Conservation (phyloP, 257 asterid species). For the Primulina eburnea region DNA sequence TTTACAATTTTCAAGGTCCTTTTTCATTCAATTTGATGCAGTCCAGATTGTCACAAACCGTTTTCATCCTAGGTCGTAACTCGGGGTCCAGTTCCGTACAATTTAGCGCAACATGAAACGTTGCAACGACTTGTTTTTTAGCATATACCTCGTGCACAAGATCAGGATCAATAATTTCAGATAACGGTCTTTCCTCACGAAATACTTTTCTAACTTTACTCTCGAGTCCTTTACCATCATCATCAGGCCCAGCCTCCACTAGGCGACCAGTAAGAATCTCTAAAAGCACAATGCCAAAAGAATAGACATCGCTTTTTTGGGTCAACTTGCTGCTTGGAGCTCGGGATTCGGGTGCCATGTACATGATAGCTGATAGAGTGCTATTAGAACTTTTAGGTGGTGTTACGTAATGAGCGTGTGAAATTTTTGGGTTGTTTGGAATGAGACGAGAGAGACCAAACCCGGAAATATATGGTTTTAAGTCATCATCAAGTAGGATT, state of each 20-base stretch:
- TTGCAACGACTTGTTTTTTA: conserved; percentile 82
- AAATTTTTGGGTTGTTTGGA: conserved; percentile 40
- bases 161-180: conserved; percentile 72
- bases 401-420: conserved; percentile 37
- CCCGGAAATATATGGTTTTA: conserved; percentile 75
- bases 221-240: conserved; percentile 63
- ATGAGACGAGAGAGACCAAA: conserved; percentile 73
- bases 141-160: conserved; percentile 81
- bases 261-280: conserved; percentile 73
- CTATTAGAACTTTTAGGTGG: conserved; percentile 32
- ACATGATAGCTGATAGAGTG: conserved; percentile 32
- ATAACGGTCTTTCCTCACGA: conserved; percentile 68
- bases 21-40: conserved; percentile 40
- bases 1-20: conserved; percentile 16
- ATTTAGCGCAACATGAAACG: conserved; percentile 69
- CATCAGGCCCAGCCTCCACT: conserved; percentile 39
- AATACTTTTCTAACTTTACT: conserved; percentile 66
- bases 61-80: conserved; percentile 83
- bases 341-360: conserved; percentile 69
- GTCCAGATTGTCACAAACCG: conserved; percentile 76
- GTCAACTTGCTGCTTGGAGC: conserved; percentile 41
- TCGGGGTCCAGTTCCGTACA: conserved; percentile 86
- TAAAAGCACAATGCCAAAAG: conserved; percentile 75
- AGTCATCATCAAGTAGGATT: conserved; percentile 75
- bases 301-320: conserved; percentile 77